Evolutionary conservation across 306 rosid genomes (phyloP), one percentile per base, ranked within the genome.

Genomic region (Casuarina glauca): DNA sequence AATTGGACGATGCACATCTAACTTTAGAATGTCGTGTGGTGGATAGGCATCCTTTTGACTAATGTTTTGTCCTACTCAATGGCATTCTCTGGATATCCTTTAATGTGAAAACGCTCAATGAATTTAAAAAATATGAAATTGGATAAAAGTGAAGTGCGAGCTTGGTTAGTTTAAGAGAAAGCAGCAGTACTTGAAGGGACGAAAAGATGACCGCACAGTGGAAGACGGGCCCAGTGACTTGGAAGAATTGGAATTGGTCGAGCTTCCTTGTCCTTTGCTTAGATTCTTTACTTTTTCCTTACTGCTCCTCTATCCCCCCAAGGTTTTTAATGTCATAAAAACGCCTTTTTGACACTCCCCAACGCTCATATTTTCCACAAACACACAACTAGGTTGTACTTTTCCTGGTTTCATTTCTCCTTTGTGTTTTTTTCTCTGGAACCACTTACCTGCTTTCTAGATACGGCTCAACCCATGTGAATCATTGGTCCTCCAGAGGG

Each of bases 11-110:
- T 6, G 6, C 51, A 82, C 74, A 43, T 73, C 69, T 68, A 70
- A 63, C 64, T 61, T 79, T 61, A 61, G 79, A 84, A 82, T 85
- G 81, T 79, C 79, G 63, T 80, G 81, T 71, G 12, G 35, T 20
- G 32, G 57, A 84, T 80, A 67, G 62, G 76, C 70, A 44, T 39
- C 72, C 72, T 75, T 80, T 81, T 61, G 82, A 82, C 84, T 52
- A 53, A n/a, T 53, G 39, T 75, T 80, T 82, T 74, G 77, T 80
- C 70, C 76, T 26, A 82, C 72, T 72, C 52, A 79, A 64, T 26
- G 78, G 83, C 42, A 72, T 50, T 74, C 36, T 76, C 39, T 79
- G 61, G 42, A 46, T 60, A 73, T 70, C 13, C 78, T 69, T 26
- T 79, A 70, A 46, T 58, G 41, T 39, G 66, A 71, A 70, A 50